Evolutionary conservation across 73 alveolate genomes (phyloP).

Genomic region (Halteria grandinella): DNA sequence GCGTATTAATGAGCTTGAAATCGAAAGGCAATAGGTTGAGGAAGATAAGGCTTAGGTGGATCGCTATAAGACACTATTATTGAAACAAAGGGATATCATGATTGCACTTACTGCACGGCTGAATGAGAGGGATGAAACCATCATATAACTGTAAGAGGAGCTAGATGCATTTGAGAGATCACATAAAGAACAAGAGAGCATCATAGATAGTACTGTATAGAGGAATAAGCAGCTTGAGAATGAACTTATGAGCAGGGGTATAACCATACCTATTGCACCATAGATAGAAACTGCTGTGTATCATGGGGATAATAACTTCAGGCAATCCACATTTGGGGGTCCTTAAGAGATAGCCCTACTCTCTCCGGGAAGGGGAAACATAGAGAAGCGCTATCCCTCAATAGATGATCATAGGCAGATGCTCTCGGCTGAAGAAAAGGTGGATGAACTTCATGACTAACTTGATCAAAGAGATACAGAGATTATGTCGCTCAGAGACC

Average conservation of each 20-base stretch:
- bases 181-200: slow-evolving; percentile 82
- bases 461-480: slow-evolving; percentile 76
- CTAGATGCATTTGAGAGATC: slow-evolving; percentile 94
- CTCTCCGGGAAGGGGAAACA: slow-evolving; percentile 14
- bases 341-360: slow-evolving; percentile 8
- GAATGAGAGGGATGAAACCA: slow-evolving; percentile 98
- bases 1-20: slow-evolving; percentile 92
- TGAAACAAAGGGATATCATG: slow-evolving; percentile 99
- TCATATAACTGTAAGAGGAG: slow-evolving; percentile 95
- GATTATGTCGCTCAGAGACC: slow-evolving; percentile 48
- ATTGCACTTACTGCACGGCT: slow-evolving; percentile 97
- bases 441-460: slow-evolving; percentile 72
- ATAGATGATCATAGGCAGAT: slow-evolving; percentile 52
- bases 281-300: not conserved
- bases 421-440: slow-evolving; percentile 84
- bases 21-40: slow-evolving; percentile 91
- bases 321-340: slow-evolving; percentile 30
- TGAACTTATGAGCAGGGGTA: slow-evolving; percentile 35
- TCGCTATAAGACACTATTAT: slow-evolving; percentile 94
- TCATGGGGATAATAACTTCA: slow-evolving; percentile 21
- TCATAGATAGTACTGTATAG: slow-evolving; percentile 54
- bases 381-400: not conserved
- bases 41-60: slow-evolving; percentile 96
- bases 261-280: slow-evolving; percentile 41
- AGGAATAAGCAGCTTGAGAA: slow-evolving; percentile 66